phyloP scores from a whole-genome alignment of 352 stramenopile species.

The Phytophthora cajani region DNA sequence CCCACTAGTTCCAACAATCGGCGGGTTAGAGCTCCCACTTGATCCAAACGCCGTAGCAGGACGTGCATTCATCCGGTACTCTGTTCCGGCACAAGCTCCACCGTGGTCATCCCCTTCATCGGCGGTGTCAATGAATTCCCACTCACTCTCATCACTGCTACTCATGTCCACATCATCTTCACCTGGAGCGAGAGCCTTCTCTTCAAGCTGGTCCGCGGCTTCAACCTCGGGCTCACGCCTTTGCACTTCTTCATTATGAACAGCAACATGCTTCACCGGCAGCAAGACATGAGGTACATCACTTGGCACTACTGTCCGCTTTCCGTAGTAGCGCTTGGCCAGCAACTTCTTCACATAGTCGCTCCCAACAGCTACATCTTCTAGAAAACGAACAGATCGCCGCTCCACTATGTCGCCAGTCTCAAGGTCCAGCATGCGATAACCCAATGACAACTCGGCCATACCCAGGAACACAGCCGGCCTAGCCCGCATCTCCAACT shows the following conservation, averaged over 20 bases:
- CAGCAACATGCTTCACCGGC: slow-evolving; percentile 1
- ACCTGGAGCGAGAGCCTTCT: neutral
- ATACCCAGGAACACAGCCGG: slow-evolving; percentile 8
- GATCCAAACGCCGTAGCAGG: neutral
- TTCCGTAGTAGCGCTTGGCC: neutral
- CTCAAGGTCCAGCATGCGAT: slow-evolving; percentile 7
- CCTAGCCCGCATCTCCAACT: slow-evolving; percentile 6
- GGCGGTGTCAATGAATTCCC: slow-evolving; percentile 1
- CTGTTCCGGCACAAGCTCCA: neutral
- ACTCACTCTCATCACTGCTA: slow-evolving; percentile 13
- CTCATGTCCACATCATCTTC: slow-evolving; percentile 1
- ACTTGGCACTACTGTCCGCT: neutral
- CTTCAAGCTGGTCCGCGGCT: neutral
- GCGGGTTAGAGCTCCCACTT: neutral
- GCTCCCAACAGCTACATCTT: slow-evolving; percentile 4
- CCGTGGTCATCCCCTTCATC: neutral
- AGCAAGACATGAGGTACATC: slow-evolving; percentile 1
- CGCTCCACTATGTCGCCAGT: slow-evolving; percentile 6
- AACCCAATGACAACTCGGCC: slow-evolving; percentile 3
- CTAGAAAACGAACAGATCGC: slow-evolving; percentile 10
- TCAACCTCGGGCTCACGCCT: no score
- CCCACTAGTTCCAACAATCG: neutral
- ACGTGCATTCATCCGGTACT: neutral
- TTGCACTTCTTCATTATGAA: slow-evolving; percentile 2
- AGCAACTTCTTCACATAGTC: slow-evolving; percentile 8